Evolutionary conservation across 352 stramenopile genomes (phyloP).

Genomic region (Phytophthora fragariae): DNA sequence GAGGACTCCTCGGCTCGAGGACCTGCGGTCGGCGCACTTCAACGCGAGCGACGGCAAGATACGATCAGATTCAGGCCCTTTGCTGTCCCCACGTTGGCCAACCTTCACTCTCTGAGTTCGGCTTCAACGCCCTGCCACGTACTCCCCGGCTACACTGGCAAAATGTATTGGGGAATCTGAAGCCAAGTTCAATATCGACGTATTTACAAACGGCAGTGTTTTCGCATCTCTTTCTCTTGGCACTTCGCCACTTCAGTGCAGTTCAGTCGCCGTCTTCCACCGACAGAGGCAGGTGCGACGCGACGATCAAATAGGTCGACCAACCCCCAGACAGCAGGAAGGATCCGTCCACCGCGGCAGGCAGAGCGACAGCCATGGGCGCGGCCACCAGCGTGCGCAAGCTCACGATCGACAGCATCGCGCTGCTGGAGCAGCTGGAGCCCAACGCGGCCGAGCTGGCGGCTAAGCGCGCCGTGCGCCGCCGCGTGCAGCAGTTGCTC

Average conservation of each 20-base stretch:
- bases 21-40: not conserved
- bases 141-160: not conserved
- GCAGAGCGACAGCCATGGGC: slow-evolving; percentile 55
- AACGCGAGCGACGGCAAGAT: not conserved
- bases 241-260: no score
- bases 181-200: not conserved
- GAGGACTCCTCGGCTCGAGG: no score
- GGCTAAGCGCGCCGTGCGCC: slow-evolving; percentile 55
- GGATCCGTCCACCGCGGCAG: not conserved
- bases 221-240: not conserved
- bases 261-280: not conserved
- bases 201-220: not conserved
- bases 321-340: not conserved
- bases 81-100: slow-evolving; percentile 9
- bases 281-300: not conserved
- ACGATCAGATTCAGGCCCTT: slow-evolving; percentile 7
- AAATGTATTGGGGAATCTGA: not conserved
- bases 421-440: slow-evolving; percentile 84
- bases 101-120: slow-evolving; percentile 18
- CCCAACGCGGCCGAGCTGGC: slow-evolving; percentile 61
- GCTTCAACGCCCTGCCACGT: not conserved
- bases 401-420: slow-evolving; percentile 83
- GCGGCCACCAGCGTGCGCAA: slow-evolving; percentile 82
- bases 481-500: slow-evolving; percentile 65
- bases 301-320: no score